phyloP scores from a whole-genome alignment of 192 early-diverging fungal genomes.

The Backusella psychrophila region DNA sequence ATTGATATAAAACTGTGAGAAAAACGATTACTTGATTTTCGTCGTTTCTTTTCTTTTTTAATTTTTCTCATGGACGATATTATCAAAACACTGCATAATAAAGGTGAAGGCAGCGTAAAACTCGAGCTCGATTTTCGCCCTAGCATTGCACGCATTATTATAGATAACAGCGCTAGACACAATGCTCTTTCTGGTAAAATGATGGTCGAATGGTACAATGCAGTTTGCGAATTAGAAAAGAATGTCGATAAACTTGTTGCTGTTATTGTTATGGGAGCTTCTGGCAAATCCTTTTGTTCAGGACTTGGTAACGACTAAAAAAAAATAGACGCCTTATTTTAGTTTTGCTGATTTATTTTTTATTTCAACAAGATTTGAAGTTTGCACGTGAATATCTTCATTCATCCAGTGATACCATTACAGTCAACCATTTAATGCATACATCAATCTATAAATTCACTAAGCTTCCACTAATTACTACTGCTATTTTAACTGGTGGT shows the following conservation, averaged over 20 bases:
- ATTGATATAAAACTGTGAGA: too few species aligned
- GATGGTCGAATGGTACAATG: conserved; percentile 59
- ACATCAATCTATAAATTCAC: conserved; percentile 50
- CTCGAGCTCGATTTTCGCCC: conserved; percentile 35
- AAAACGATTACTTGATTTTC: too few species aligned
- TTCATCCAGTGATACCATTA: conserved; percentile 32
- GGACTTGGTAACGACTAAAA: conserved; percentile 41
- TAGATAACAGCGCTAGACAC: conserved; percentile 46
- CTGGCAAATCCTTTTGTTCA: conserved; percentile 44
- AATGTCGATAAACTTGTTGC: conserved; percentile 32
- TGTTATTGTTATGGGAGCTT: conserved; percentile 40
- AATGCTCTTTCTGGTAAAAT: conserved; percentile 60
- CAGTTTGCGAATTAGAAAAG: conserved; percentile 47
- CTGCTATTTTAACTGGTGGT: conserved; percentile 59
- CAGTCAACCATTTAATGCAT: conserved; percentile 62
- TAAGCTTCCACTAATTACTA: conserved; percentile 53
- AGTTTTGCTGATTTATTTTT: not conserved
- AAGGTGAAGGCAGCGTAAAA: conserved; percentile 41
- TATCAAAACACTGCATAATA: not conserved
- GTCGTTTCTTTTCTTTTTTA: not conserved
- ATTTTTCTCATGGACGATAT: conserved; percentile 1
- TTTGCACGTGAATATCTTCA: conserved; percentile 48
- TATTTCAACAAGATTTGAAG: conserved; percentile 41
- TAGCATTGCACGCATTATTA: conserved; percentile 42
- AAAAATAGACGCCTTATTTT: not conserved